Evolutionary conservation across 345 rosid species (phyloP).

Genomic region (Psidium guajava): DNA sequence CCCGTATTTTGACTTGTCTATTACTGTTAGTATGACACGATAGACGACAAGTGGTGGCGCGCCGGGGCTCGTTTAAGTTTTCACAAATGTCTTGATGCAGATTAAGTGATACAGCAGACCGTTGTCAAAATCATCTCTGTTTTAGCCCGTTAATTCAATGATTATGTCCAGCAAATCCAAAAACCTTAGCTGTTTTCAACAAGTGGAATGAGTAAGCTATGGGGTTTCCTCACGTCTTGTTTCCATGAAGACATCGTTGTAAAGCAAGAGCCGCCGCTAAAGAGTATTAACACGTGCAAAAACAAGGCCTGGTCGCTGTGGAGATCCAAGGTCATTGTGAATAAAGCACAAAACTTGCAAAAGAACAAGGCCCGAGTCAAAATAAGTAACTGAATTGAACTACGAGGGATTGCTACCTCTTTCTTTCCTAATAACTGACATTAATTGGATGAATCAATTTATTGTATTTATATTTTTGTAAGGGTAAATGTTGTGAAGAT

Average conservation of each 20-base stretch:
- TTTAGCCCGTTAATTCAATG: neutral
- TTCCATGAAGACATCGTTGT: neutral
- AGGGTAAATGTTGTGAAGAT: neutral
- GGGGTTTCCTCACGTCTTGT: neutral
- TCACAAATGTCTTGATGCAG: neutral
- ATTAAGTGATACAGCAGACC: neutral
- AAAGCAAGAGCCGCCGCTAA: neutral
- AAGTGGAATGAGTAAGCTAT: neutral
- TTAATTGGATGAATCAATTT: neutral
- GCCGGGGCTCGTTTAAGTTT: neutral
- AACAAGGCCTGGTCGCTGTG: neutral
- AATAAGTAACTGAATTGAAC: neutral
- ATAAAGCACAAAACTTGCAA: neutral
- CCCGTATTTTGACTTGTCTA: neutral
- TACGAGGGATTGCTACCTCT: neutral
- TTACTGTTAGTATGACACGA: neutral
- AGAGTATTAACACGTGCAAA: neutral
- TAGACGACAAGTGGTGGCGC: neutral
- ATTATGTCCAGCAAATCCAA: neutral
- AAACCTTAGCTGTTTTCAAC: neutral
- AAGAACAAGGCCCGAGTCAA: neutral
- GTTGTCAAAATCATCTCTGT: neutral
- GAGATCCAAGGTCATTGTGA: neutral
- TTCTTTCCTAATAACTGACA: neutral
- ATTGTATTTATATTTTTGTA: neutral